Percentiles rank a stretch among this genome's conserved stretches.
Evolutionary conservation across 148 eudicot genomes (phyloP).

Genomic region (Fagopyrum tataricum): DNA sequence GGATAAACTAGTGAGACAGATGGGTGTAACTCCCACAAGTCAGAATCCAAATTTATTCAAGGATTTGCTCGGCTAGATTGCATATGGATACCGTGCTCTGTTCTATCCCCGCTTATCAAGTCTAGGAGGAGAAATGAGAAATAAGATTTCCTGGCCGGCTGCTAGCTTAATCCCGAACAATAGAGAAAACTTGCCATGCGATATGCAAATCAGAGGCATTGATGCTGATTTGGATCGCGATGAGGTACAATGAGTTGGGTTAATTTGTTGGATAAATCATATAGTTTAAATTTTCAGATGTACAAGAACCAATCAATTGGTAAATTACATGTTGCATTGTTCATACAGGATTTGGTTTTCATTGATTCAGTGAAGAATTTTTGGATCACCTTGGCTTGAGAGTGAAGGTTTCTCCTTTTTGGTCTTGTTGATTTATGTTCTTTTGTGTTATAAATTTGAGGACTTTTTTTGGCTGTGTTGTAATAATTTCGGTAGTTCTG

Average conservation of each 20-base stretch:
- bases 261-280: not conserved
- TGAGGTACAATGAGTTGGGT: not conserved
- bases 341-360: conserved; percentile 8
- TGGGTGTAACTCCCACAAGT: conserved; percentile 77
- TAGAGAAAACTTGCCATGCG: not conserved
- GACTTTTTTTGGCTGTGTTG: not conserved
- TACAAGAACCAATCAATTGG: not conserved
- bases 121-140: not conserved
- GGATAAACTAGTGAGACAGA: conserved; percentile 83
- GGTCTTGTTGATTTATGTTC: not conserved
- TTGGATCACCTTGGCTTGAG: conserved; percentile 11
- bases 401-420: not conserved
- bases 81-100: not conserved
- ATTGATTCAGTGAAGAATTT: conserved; percentile 8
- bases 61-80: conserved; percentile 61
- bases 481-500: conserved; percentile 1
- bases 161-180: not conserved
- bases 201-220: not conserved
- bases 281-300: not conserved
- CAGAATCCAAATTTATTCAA: conserved; percentile 85
- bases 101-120: not conserved
- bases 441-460: not conserved
- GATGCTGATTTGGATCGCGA: not conserved
- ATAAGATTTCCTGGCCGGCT: not conserved
- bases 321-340: conserved; percentile 4